Evolutionary conservation across 1,139 yeast genomes (phyloP), one percentile per base, ranked within the genome.

Genomic region (Pneumocystis oryctolagi): DNA sequence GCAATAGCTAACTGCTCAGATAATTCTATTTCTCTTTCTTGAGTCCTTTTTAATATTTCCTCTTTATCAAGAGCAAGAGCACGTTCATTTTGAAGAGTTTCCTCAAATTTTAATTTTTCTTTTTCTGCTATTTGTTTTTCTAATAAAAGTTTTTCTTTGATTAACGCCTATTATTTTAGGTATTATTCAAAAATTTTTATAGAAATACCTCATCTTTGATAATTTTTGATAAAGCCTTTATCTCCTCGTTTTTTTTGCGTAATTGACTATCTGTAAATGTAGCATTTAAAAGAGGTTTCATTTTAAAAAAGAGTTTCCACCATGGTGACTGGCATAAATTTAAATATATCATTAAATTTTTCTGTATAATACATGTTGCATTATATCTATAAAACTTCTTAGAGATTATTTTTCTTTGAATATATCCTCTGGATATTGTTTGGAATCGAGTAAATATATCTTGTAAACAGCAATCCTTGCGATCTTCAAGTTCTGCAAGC

Each of bases 401-500:
- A 59, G 78, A 75, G 61, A 83, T 78, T n/a, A 72, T 70, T n/a
- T 71, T 71, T 70, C 97, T 82, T 1, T 82, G 78, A 14, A 80
- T 67, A 35, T 76, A 79, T 14, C 95, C 97, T 66, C 90, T 79
- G 2, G 83, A 77, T 3, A 79, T 69, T n/a, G 90, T 77, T 71
- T 89, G 95, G 64, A 94, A 79, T 12, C 75, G 76, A 0, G 85
- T 80, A 58, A 88, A 76, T 1, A 85, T 78, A 1, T 74, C 69
- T 62, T 82, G 79, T 59, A 92, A 76, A 65, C 82, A 79, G 40
- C 78, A 75, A 67, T 89, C 97, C 66, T 96, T 83, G 63, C 81
- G 77, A 67, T 84, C 84, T 73, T 94, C 98, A 68, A 92, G 81
- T 68, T 85, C 85, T 25, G 97, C 98, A 71, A 92, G 80, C 59